phyloP scores from a whole-genome alignment of 2,329 filamentous ascomycete genomes.

The Alternaria incomplexa region DNA sequence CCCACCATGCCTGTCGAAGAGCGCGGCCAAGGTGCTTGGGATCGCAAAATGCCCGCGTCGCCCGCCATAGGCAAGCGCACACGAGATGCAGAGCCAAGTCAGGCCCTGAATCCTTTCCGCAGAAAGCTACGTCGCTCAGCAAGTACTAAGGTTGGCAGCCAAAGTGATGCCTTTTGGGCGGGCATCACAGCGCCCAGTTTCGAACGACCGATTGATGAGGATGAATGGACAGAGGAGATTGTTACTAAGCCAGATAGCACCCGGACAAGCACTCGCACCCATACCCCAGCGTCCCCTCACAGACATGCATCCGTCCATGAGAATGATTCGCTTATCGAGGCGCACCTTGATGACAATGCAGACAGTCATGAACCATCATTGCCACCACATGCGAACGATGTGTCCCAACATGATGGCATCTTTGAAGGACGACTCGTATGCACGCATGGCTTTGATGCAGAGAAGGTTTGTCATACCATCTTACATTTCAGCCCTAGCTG shows the following conservation, averaged over 20 bases:
- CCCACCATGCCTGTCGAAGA: conserved; percentile 71
- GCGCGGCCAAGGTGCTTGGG: conserved; percentile 80
- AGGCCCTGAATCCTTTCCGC: conserved; percentile 56
- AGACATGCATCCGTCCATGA: conserved; percentile 5
- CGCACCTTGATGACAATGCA: conserved; percentile 26
- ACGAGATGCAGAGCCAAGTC: conserved; percentile 35
- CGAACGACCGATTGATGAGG: conserved; percentile 29
- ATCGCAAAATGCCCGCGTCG: conserved; percentile 49
- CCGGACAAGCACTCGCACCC: conserved; percentile 16
- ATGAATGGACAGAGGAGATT: conserved; percentile 45
- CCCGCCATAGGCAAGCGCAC: conserved; percentile 50
- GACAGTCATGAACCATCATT: conserved; percentile 5
- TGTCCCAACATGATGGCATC: conserved; percentile 51
- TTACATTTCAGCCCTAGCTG: conserved; percentile 21
- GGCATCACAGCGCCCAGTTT: conserved; percentile 70
- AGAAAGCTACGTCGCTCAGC: conserved; percentile 87
- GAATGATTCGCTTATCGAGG: conserved; percentile 14
- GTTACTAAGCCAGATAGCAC: conserved; percentile 28
- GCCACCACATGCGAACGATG: conserved; percentile 30
- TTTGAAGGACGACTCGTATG: conserved; percentile 53
- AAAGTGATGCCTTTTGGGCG: conserved; percentile 86
- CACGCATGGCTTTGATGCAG: conserved; percentile 52
- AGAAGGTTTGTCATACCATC: conserved; percentile 42
- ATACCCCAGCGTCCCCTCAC: conserved; percentile 8
- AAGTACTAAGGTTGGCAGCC: conserved; percentile 79